A percentile compares a stretch with the other conserved stretches of the same genome.
These are phyloP conservation scores for Pseudonitzschia pungens DNA, from an alignment of 108 stramenopile genomes.

Conservation along the genomic window DNA sequence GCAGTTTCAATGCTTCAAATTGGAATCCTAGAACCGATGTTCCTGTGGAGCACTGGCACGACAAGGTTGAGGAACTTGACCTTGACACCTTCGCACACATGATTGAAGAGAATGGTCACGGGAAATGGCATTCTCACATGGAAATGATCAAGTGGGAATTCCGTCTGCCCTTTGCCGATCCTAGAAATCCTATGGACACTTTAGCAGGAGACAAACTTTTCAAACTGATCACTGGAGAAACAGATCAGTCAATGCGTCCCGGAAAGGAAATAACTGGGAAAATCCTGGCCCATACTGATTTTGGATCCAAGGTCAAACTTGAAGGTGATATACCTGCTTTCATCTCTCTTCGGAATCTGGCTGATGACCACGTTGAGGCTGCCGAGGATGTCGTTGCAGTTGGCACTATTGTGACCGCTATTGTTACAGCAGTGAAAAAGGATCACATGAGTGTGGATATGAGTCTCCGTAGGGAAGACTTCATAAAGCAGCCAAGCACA, in stretches of 20 bases:
- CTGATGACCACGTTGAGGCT: constrained; percentile 86
- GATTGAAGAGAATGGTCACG: constrained; percentile 66
- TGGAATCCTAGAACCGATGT: constrained; percentile 82
- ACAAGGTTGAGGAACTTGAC: constrained; percentile 88
- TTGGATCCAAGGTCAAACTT: constrained; percentile 86
- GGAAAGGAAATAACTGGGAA: constrained; percentile 88
- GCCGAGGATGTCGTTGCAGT: constrained; percentile 80
- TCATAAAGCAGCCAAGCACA: constrained; percentile 71
- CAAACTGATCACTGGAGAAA: constrained; percentile 84
- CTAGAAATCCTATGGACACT: constrained; percentile 81
- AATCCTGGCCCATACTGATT: constrained; percentile 77
- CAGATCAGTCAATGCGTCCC: constrained; percentile 77
- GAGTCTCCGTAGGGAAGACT: constrained; percentile 82
- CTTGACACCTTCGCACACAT: constrained; percentile 82
- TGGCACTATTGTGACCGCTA: constrained; percentile 77
- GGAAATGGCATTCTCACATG: constrained; percentile 81
- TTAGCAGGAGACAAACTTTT: constrained; percentile 76
- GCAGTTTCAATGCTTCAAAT: constrained; percentile 65
- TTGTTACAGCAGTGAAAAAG: constrained; percentile 89
- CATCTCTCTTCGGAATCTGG: constrained; percentile 76
- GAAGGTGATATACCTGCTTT: constrained; percentile 87
- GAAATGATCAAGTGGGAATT: constrained; percentile 93
- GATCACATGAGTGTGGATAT: constrained; percentile 90
- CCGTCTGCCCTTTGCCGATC: constrained; percentile 82
- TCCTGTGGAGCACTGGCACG: constrained; percentile 73